phyloP scores from a whole-genome alignment of 2,329 filamentous ascomycete genomes.

The Dryadomyces quercivorus region DNA sequence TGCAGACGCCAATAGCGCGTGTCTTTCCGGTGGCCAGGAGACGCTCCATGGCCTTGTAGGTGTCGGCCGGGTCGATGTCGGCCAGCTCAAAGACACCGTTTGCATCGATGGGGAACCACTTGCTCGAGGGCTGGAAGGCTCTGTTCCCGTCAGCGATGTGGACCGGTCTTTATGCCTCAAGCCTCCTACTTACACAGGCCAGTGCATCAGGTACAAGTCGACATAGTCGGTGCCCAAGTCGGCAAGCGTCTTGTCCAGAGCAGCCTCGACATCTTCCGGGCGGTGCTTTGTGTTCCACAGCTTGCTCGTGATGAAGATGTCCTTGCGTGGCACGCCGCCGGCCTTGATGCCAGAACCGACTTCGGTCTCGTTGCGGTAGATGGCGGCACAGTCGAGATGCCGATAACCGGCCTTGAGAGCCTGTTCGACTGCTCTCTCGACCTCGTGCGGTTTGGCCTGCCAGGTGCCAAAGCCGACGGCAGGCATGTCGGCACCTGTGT shows the following conservation, averaged over 20 bases:
- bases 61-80: constrained; percentile 26
- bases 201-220: constrained; percentile 9
- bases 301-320: constrained; percentile 8
- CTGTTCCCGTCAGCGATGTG: background rate
- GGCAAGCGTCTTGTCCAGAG: constrained; percentile 18
- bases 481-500: constrained; percentile 27
- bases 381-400: constrained; percentile 18
- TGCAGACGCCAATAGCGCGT: constrained; percentile 36
- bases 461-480: constrained; percentile 29
- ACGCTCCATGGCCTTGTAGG: constrained; percentile 26
- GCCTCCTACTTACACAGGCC: constrained; percentile 1
- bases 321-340: constrained; percentile 8
- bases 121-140: constrained; percentile 30
- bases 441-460: constrained; percentile 25
- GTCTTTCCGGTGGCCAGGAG: constrained; percentile 26
- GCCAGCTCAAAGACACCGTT: constrained; percentile 55
- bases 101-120: constrained; percentile 28
- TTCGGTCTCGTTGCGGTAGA: constrained; percentile 5
- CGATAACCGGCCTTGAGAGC: constrained; percentile 31
- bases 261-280: constrained; percentile 26
- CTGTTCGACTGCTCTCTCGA: constrained; percentile 32
- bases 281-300: constrained; percentile 6
- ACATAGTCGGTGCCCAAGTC: constrained; percentile 25
- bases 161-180: background rate
- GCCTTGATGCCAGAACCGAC: constrained; percentile 7